Evolutionary conservation across 805 yeast genomes (phyloP), one percentile per base, ranked within the genome.

Genomic region (Candida michaelii): DNA sequence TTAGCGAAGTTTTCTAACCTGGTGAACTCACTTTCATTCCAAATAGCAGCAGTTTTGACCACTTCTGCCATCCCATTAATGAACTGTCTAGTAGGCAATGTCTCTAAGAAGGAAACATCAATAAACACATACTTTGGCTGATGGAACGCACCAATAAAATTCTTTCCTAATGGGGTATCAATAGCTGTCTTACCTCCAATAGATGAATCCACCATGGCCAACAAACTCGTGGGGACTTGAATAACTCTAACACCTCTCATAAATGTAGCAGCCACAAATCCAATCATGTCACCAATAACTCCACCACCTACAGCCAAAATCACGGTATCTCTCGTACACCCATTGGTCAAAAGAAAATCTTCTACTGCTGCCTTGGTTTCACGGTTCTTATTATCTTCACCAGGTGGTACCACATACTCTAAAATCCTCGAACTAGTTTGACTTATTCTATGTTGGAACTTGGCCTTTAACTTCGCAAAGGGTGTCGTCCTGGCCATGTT

Each of bases 51-150:
- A 12, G 99, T 93, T 67, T 93, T 93, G 54, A 93, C 84, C 37
- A 93, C 97, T 66, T 93, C 99, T 4, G 96, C 96, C 90, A 93
- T 93, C 47, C 99, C 99, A 59, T 93, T 93, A 55, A 93, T 87
- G 63, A 93, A 89, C 63, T 93, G 98, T 55, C 99, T 80, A 40
- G 82, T 83, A 1, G 98, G 97, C 45, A 93, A 74, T 13, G 97
- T 85, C 49, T 83, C 84, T 58, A 93, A 73, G 70, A 93, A 91
- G 27, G 83, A 76, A 42, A 90, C 81, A 64, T 93, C 99, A 21
- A 85, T 93, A 60, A 89, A 82, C 47, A 93, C 87, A 54, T 85
- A 83, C 52, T 76, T 70, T 8, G 99, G 98, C 69, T 93, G 99
- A 89, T 97, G 93, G 65, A 93, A 93, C 0, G 98, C 93, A 49